Conservation (phyloP, 139 green algal genomes). For the Micromonas pusilla region DNA sequence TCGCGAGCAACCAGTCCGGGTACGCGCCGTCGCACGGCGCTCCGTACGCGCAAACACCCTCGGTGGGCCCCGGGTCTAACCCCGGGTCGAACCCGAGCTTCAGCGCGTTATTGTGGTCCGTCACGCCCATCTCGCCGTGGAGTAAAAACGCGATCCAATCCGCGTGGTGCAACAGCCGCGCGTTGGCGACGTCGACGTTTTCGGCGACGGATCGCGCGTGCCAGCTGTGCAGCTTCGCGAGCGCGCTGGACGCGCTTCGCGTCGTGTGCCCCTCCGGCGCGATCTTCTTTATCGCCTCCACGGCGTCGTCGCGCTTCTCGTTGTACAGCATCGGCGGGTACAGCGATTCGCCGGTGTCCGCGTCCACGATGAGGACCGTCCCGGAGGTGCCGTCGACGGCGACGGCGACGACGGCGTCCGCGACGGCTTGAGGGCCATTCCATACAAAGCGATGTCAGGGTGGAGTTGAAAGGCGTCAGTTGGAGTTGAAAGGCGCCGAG, state of each 20-base stretch:
- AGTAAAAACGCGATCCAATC: constrained; percentile 68
- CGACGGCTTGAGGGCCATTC: no score
- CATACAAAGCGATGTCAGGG: no score
- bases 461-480: no score
- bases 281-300: neutral
- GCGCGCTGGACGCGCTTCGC: constrained; percentile 61
- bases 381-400: constrained; percentile 78
- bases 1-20: constrained; percentile 61
- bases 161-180: constrained; percentile 65
- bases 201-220: constrained; percentile 32
- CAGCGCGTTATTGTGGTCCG: constrained; percentile 91
- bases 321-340: constrained; percentile 11
- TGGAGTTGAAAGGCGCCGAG: no score
- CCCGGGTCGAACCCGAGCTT: constrained; percentile 59
- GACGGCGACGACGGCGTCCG: constrained; percentile 38
- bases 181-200: constrained; percentile 13
- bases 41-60: no score
- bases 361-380: constrained; percentile 77
- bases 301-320: neutral
- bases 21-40: constrained; percentile 63
- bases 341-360: constrained; percentile 26
- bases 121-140: constrained; percentile 45
- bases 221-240: constrained; percentile 65
- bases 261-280: constrained; percentile 58
- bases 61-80: constrained; percentile 69